Base-by-base conservation (phyloP, 257 asterid species). In the Primulina huaijiensis region DNA sequence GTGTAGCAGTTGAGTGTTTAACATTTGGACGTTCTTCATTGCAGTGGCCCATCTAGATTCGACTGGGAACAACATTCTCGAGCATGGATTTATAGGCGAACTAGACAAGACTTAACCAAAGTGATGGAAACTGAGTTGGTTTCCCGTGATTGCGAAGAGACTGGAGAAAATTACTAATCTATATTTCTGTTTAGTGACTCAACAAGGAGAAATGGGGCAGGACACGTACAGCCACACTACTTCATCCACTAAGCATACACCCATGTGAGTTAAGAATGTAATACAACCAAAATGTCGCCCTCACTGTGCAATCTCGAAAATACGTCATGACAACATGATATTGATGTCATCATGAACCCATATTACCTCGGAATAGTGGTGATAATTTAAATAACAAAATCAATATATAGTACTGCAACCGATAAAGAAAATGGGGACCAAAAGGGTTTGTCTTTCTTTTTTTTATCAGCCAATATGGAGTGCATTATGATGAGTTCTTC, bases 31-130 rank as follows among this genome's bases (percentile, higher is more conserved):
- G n/a, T 64, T 74, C 59, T 37, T 65, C 57, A 30, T 60, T 88
- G 86, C 92, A 90, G 96, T 72, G 98, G 97, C 40, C 97, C 98
- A 0, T 87, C 95, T 16, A 88, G 98, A 70, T 92, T 86, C 50
- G 97, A 92, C 64, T 92, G 96, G 98, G 98, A 90, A 73, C 87
- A 67, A 33, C 75, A 72, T 35, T 82, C 84, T 55, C 76, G 77
- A 62, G 79, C 89, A 64, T 92, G 98, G 97, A 75, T 88, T 60
- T 92, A 90, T 67, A 83, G 91, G 72, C 85, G 95, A 69, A 90
- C 92, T 0, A 79, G 86, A 66, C 85, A 71, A 65, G 65, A 78
- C 69, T 78, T 92, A 67, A 21, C 30, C 8, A 74, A 81, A 20
- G 76, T 92, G 50, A 52, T 88, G 80, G 95, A 87, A 74, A 79